Evolutionary conservation across 176 grass and related monocot genomes (phyloP).

Genomic region (Carex kokanica): DNA sequence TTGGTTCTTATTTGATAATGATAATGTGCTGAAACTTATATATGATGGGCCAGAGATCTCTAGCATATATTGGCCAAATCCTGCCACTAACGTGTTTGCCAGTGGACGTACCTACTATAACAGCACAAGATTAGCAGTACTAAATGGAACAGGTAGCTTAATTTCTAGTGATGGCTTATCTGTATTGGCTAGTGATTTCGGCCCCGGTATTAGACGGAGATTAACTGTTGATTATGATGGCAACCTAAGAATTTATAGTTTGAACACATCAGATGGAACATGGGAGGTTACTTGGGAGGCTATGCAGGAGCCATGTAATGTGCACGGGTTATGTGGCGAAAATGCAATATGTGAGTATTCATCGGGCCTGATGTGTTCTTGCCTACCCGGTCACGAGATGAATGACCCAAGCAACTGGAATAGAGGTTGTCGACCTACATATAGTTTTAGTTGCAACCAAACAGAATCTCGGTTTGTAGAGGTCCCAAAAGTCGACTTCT

Average conservation of each 20-base stretch:
- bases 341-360: slow-evolving; percentile 67
- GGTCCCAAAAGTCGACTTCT: slow-evolving; percentile 49
- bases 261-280: slow-evolving; percentile 42
- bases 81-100: not conserved
- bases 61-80: slow-evolving; percentile 46
- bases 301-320: slow-evolving; percentile 36
- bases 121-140: slow-evolving; percentile 32
- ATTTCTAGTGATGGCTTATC: slow-evolving; percentile 29
- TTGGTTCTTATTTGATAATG: slow-evolving; percentile 38
- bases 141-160: slow-evolving; percentile 26
- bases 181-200: slow-evolving; percentile 17
- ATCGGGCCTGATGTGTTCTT: slow-evolving; percentile 40
- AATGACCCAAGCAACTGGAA: slow-evolving; percentile 40
- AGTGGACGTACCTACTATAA: slow-evolving; percentile 33
- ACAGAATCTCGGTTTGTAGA: slow-evolving; percentile 36
- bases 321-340: slow-evolving; percentile 68
- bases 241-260: slow-evolving; percentile 76
- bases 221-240: slow-evolving; percentile 63
- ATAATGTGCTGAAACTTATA: slow-evolving; percentile 42
- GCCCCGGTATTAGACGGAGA: slow-evolving; percentile 14
- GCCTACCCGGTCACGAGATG: slow-evolving; percentile 66
- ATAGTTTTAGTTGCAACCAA: slow-evolving; percentile 26
- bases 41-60: slow-evolving; percentile 42
- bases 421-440: slow-evolving; percentile 52
- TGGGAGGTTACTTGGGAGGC: slow-evolving; percentile 48